These are phyloP conservation scores for Przewalskia tangutica DNA, from an alignment of 257 asterid genomes.

Conservation along the genomic window DNA sequence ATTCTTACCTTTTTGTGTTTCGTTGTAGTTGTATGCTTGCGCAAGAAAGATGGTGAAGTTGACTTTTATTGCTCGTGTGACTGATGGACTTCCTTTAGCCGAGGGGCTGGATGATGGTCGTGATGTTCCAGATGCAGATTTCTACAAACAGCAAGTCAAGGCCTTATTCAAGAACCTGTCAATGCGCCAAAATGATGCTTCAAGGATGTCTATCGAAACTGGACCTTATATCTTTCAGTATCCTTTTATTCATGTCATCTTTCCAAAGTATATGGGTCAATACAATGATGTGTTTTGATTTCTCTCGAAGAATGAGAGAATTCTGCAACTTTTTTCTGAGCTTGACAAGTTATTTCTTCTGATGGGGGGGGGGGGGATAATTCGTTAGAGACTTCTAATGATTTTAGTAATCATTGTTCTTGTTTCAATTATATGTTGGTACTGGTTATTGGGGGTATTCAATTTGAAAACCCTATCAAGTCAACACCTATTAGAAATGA, in stretches of 20 bases:
- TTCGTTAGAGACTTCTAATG: too few relatives aligned
- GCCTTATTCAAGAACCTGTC: slow-evolving; percentile 80
- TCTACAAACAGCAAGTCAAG: slow-evolving; percentile 84
- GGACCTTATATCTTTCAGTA: slow-evolving; percentile 92
- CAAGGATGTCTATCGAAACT: slow-evolving; percentile 93
- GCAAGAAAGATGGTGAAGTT: slow-evolving; percentile 69
- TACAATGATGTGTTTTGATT: background rate
- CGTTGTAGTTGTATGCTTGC: slow-evolving; percentile 8
- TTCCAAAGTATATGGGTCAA: background rate
- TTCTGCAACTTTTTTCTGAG: background rate
- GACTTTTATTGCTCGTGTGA: slow-evolving; percentile 95
- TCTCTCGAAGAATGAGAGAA: background rate
- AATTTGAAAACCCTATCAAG: too few relatives aligned
- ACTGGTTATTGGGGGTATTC: too few relatives aligned
- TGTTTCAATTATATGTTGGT: too few relatives aligned
- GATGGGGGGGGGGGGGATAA: too few relatives aligned
- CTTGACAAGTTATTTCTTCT: too few relatives aligned
- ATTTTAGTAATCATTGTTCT: too few relatives aligned
- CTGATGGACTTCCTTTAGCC: slow-evolving; percentile 87
- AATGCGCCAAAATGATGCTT: slow-evolving; percentile 72
- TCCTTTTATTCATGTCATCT: slow-evolving; percentile 29
- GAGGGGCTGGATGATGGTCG: slow-evolving; percentile 97
- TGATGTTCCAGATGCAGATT: slow-evolving; percentile 74
- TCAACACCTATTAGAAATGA: too few relatives aligned
- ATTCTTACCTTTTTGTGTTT: background rate